Conservation (phyloP, 192 early-diverging fungal species). For the Umbelopsis isabellina region DNA sequence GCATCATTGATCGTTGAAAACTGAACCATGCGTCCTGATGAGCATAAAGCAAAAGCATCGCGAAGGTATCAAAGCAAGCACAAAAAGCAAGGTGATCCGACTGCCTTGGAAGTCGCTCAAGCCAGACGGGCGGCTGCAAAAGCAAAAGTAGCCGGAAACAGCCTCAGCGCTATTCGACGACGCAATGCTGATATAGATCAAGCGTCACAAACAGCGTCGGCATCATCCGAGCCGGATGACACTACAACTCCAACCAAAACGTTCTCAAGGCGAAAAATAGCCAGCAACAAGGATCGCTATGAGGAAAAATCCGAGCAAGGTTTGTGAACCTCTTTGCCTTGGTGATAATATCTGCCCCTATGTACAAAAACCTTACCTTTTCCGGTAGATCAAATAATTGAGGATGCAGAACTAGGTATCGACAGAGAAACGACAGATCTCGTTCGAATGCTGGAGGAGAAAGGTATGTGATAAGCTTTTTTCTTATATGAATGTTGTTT, state of each 20-base stretch:
- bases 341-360: background rate
- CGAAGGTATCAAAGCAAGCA: conserved; percentile 34
- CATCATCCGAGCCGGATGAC: background rate
- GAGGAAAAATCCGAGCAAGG: conserved; percentile 32
- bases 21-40: conserved; percentile 34
- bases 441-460: conserved; percentile 31
- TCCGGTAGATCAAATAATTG: conserved; percentile 2
- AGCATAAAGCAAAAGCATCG: conserved; percentile 39
- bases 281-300: conserved; percentile 33
- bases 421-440: conserved; percentile 42
- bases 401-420: conserved; percentile 41
- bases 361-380: background rate
- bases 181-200: conserved; percentile 33
- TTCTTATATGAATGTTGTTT: background rate
- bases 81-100: conserved; percentile 29
- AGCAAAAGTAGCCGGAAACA: conserved; percentile 25
- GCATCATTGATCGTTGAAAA: background rate
- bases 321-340: background rate
- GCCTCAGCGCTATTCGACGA: conserved; percentile 31
- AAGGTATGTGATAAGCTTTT: conserved; percentile 15
- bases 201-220: background rate
- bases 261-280: conserved; percentile 34
- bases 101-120: conserved; percentile 27
- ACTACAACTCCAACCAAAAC: background rate
- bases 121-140: conserved; percentile 10